Evolutionary conservation across 2,329 filamentous ascomycete genomes (phyloP), one percentile per base, ranked within the genome.

Genomic region (Diaporthe ilicicola): DNA sequence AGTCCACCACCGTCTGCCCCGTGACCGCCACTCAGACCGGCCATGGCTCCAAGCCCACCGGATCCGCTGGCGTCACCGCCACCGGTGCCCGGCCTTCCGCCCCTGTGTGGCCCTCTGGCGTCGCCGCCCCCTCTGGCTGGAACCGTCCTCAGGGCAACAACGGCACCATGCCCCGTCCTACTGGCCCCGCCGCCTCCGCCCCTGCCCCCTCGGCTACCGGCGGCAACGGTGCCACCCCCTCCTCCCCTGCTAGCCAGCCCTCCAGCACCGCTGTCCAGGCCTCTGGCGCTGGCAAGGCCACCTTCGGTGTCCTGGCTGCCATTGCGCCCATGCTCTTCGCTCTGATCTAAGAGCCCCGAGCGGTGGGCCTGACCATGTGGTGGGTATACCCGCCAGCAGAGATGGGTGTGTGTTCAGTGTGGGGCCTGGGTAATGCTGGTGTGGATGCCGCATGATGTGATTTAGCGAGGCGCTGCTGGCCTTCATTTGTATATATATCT

Each of bases 281-380:
- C 24, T 70, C 69, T 3, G 71, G 71, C 15, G 71, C 71, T 13
- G 59, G 64, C 69, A 73, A 73, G 64, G 56, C 54, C 27, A 67
- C 69, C 12, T 73, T 73, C 37, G 71, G 71, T 55, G 34, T 73
- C n/a, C 55, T 70, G 69, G 71, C 71, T 66, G 70, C 67, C 61
- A 37, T 71, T 19, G 71, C 56, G 1, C 71, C 71, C 55, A 42
- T 73, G 48, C 44, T 73, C 56, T n/a, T 62, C 15, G 71, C 71
- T 24, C 55, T 73, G 9, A 56, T 73, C 50, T 73, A 73, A 72
- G 48, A 29, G 37, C 46, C 37, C 17, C 34, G 48, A 55, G 37
- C 10, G 39, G 48, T 3, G 51, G 17, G 54, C n/a, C 24, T 67
- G 4, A 27, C 34, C 5, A 2, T 27, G 54, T 59, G 46, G 32